Evolutionary conservation across 257 asterid species (phyloP).

Genomic region (Vinca minor): DNA sequence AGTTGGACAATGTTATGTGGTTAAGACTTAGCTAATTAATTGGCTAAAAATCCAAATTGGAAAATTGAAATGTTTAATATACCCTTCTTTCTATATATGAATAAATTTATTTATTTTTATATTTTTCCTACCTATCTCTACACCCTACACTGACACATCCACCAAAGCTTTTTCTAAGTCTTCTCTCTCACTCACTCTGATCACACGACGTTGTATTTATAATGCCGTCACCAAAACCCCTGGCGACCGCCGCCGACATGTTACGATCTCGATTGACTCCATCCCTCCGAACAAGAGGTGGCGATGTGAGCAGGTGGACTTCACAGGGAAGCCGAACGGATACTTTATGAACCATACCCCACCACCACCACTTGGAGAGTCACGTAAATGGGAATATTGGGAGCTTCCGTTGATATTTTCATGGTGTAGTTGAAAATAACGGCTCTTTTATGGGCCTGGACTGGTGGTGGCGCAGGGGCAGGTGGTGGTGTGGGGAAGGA

Average conservation of each 20-base stretch:
- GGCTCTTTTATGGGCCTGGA: conserved; percentile 13
- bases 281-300: conserved; percentile 49
- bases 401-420: conserved; percentile 57
- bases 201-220: not conserved
- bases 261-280: conserved; percentile 46
- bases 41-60: no score
- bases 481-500: no score
- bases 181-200: conserved; percentile 9
- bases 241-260: conserved; percentile 51
- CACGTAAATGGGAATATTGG: conserved; percentile 93
- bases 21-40: no score
- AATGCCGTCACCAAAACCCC: conserved; percentile 52
- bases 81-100: no score
- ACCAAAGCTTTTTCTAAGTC: no score
- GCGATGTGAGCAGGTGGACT: conserved; percentile 60
- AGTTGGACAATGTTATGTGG: no score
- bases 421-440: conserved; percentile 8
- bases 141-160: no score
- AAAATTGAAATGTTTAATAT: no score
- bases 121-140: no score
- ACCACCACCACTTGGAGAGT: conserved; percentile 48
- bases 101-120: no score
- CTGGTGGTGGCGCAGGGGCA: no score
- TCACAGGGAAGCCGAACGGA: conserved; percentile 67
- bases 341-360: conserved; percentile 55